Percentiles rank a stretch among this genome's conserved stretches.
Conservation (phyloP, 441 rosid genomes). For the Populus hybrid region DNA sequence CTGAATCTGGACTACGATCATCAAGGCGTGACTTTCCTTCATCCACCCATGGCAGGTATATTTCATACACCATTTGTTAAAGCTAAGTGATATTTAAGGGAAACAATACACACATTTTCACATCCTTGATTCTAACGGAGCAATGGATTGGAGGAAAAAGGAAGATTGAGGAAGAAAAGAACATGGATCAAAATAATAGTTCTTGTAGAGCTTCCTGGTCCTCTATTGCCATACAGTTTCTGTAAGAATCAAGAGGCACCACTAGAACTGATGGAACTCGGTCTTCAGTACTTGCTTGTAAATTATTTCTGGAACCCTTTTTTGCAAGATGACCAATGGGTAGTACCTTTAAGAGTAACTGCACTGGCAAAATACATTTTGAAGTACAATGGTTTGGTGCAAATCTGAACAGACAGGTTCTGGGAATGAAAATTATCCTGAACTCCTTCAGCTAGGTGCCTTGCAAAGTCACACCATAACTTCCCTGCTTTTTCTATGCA, state of each 20-base stretch:
- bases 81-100: neutral
- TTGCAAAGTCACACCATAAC: too few relatives aligned
- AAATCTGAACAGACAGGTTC: too few relatives aligned
- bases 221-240: too few relatives aligned
- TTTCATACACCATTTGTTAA: neutral
- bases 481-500: too few relatives aligned
- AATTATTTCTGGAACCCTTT: neutral
- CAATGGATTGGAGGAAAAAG: neutral
- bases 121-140: neutral
- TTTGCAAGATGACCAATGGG: neutral
- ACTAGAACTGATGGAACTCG: neutral
- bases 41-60: slow-evolving; percentile 53
- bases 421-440: too few relatives aligned
- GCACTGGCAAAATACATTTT: neutral
- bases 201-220: neutral
- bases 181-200: neutral
- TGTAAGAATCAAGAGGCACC: neutral
- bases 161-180: neutral
- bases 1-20: slow-evolving; percentile 68
- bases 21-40: slow-evolving; percentile 68
- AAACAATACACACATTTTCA: neutral
- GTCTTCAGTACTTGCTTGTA: neutral
- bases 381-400: too few relatives aligned
- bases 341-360: neutral
- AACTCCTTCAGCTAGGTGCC: too few relatives aligned